These are phyloP conservation scores for Macrolepiota albuminosa DNA, from an alignment of 768 basidiomycete species.

Conservation along the genomic window DNA sequence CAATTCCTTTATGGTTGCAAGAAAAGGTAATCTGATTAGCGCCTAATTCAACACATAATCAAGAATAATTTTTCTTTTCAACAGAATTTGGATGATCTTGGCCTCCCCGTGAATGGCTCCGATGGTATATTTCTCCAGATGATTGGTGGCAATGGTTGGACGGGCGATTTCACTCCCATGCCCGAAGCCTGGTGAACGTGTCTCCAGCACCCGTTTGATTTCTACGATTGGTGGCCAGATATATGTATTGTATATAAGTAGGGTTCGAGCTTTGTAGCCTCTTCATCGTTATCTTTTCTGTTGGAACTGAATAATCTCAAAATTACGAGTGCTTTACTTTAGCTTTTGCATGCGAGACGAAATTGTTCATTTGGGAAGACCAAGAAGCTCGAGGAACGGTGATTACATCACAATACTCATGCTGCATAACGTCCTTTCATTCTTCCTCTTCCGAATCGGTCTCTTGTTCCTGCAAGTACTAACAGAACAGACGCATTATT, in stretches of 20 bases:
- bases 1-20: constrained; percentile 89
- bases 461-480: constrained; percentile 92
- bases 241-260: background rate
- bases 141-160: constrained; percentile 69
- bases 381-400: background rate
- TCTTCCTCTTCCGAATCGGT: constrained; percentile 65
- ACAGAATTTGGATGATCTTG: constrained; percentile 84
- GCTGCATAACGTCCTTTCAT: constrained; percentile 11
- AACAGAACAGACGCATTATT: background rate
- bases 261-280: background rate
- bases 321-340: background rate
- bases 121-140: constrained; percentile 87
- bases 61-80: constrained; percentile 1
- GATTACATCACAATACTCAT: background rate
- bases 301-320: background rate
- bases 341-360: background rate
- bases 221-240: background rate
- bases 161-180: constrained; percentile 67
- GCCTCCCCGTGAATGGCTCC: constrained; percentile 86
- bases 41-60: background rate
- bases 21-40: constrained; percentile 60
- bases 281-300: background rate
- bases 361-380: background rate
- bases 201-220: background rate
- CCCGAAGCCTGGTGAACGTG: constrained; percentile 75